phyloP scores from a whole-genome alignment of 2,329 filamentous ascomycete species.

The Fusarium xyrophilum region DNA sequence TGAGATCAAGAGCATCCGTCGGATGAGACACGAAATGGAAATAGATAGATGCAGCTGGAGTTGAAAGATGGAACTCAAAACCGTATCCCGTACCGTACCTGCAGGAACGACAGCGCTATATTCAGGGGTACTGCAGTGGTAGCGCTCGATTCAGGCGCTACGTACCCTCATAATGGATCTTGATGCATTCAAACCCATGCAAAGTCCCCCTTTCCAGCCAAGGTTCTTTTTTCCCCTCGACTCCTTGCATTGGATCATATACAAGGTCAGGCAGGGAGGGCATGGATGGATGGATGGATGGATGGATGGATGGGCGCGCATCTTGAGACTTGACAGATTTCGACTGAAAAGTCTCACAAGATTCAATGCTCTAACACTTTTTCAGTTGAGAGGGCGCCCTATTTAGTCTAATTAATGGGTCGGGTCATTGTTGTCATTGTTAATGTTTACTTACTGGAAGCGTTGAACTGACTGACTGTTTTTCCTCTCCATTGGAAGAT shows the following conservation, averaged over 20 bases:
- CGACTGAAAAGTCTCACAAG: constrained; percentile 10
- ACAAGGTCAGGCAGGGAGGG: constrained; percentile 2
- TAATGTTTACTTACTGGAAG: not conserved
- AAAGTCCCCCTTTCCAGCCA: constrained; percentile 22
- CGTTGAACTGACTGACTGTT: not conserved
- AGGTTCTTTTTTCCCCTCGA: constrained; percentile 18
- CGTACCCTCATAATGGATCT: constrained; percentile 10
- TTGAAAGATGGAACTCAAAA: not conserved
- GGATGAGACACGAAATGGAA: not conserved
- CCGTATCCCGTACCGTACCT: constrained; percentile 34
- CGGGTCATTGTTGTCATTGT: constrained; percentile 6
- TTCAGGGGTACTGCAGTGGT: constrained; percentile 33
- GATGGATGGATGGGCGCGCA: not conserved
- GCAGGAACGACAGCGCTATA: constrained; percentile 44
- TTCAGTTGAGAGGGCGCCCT: constrained; percentile 6
- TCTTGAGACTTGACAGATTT: constrained; percentile 3
- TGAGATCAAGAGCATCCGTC: not conserved
- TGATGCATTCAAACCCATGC: constrained; percentile 16
- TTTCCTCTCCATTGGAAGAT: not conserved
- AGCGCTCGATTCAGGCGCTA: not conserved
- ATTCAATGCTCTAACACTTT: constrained; percentile 13
- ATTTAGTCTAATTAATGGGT: constrained; percentile 18
- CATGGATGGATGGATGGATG: no score
- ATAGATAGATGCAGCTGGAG: not conserved
- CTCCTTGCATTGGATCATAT: constrained; percentile 31